Evolutionary conservation across 2,329 filamentous ascomycete genomes (phyloP).

Genomic region (Colletotrichum lindemuthianum): DNA sequence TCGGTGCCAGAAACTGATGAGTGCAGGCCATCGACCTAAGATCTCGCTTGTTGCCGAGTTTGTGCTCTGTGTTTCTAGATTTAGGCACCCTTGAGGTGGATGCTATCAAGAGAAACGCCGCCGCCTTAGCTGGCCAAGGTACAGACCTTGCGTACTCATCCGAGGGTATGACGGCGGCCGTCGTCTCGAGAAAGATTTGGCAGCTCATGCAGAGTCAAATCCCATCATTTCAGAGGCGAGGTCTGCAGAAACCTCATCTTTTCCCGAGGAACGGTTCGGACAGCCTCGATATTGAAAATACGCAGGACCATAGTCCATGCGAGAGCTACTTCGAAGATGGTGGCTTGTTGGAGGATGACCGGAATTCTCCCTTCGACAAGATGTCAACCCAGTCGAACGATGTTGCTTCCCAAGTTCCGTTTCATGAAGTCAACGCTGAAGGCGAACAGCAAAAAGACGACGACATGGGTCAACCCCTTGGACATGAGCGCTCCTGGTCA

Average conservation of each 20-base stretch:
- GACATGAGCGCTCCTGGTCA: too few species aligned
- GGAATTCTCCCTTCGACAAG: too few species aligned
- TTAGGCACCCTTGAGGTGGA: neutral
- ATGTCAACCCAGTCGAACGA: too few species aligned
- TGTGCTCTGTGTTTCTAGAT: constrained; percentile 1
- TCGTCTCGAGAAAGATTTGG: neutral
- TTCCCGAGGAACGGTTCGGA: too few species aligned
- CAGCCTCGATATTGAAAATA: neutral
- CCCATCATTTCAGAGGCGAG: neutral
- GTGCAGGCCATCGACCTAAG: constrained; percentile 9
- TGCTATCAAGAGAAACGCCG: neutral
- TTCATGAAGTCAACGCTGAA: too few species aligned
- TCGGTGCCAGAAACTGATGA: neutral
- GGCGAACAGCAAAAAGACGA: too few species aligned
- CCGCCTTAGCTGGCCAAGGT: neutral
- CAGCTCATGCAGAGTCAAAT: neutral
- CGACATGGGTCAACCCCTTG: too few species aligned
- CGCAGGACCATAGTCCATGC: too few species aligned
- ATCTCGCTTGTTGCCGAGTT: constrained; percentile 2
- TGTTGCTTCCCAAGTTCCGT: too few species aligned
- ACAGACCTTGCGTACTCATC: neutral
- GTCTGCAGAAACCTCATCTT: too few species aligned
- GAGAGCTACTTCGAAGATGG: too few species aligned
- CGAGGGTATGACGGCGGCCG: neutral
- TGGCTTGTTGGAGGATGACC: too few species aligned